Base-by-base conservation (phyloP, 495 filamentous ascomycete genomes). In the Gamarada debralockiae region DNA sequence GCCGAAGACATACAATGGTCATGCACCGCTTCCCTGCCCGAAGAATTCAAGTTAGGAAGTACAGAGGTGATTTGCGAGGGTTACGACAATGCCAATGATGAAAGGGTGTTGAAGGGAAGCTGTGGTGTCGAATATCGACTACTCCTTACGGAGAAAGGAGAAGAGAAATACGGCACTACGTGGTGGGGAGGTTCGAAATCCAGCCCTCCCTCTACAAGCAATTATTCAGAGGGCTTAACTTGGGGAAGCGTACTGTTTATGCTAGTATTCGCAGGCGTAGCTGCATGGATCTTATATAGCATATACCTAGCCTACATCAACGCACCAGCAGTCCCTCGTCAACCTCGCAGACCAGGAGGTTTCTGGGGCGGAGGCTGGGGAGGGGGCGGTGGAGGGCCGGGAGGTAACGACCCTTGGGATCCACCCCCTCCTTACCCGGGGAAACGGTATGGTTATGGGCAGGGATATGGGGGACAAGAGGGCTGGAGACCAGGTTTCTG, bases 51-150 rank as follows among this genome's bases (percentile, higher is more conserved):
- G 64, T 79, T 97, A 12, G 93, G 91, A 31, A 72, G 78, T 22
- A 97, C 93, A 2, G 92, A 98, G 50, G 93, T 98, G 10, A 73
- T 89, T 3, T 98, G 93, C 66, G 93, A 98, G 63, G 93, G 93
- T 8, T 97, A 96, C 67, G 73, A 78, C 15, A 69, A 65, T 10
- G 68, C 86, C 0, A 80, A 90, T 17, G 93, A 98, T 63, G 77
- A 78, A 0, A 93, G 90, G 70, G 78, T 97, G 3, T 71, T 98
- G 15, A 89, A 89, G 55, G 92, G 93, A 3, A 89, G 82, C 61
- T 98, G 93, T 69, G 93, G 90, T 2, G 92, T 96, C 10, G 92
- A 98, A 66, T 98, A 97, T 66, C 74, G 88, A 3, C 64, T 98
- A 7, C 59, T 86, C 1, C 69, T 98, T 29, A 98, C 92, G 3